Evolutionary conservation across 352 stramenopile genomes (phyloP).

Genomic region (Pythium rhizo-oryzae): DNA sequence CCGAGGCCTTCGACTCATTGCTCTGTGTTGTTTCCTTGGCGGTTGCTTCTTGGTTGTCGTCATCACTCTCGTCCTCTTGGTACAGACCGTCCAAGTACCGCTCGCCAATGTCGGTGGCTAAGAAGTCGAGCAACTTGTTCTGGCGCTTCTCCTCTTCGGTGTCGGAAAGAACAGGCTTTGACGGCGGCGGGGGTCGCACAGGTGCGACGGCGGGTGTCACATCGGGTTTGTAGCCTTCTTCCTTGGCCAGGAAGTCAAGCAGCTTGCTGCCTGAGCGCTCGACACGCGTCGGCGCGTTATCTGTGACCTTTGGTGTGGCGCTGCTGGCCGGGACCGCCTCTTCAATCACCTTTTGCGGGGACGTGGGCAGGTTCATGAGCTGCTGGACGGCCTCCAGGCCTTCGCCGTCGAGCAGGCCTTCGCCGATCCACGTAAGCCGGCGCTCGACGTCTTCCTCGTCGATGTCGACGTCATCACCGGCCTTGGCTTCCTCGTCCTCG

Average conservation of each 20-base stretch:
- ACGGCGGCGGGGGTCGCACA: conserved; percentile 2
- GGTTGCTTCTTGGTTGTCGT: conserved; percentile 26
- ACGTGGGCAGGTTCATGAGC: conserved; percentile 35
- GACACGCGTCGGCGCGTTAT: background rate
- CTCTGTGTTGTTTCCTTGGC: conserved; percentile 34
- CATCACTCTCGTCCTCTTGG: conserved; percentile 53
- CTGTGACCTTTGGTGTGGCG: background rate
- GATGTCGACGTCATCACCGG: conserved; percentile 17
- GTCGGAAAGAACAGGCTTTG: conserved; percentile 11
- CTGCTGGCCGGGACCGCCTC: background rate
- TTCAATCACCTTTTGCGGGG: conserved; percentile 2
- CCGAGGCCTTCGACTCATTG: conserved; percentile 9
- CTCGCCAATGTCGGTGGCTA: conserved; percentile 73
- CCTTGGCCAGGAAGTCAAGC: conserved; percentile 47
- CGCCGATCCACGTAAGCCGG: conserved; percentile 69
- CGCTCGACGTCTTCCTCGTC: conserved; percentile 34
- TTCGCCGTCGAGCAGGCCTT: conserved; percentile 58
- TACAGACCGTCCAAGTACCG: conserved; percentile 75
- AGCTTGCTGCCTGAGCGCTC: conserved; percentile 40
- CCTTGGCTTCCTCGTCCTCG: background rate
- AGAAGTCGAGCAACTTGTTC: conserved; percentile 75
- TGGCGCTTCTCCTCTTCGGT: conserved; percentile 35
- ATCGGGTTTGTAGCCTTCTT: conserved; percentile 32
- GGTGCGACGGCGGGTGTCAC: conserved; percentile 20
- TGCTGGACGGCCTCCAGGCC: conserved; percentile 59